Evolutionary conservation across 306 rosid genomes (phyloP).

Genomic region (Rosa rugosa): DNA sequence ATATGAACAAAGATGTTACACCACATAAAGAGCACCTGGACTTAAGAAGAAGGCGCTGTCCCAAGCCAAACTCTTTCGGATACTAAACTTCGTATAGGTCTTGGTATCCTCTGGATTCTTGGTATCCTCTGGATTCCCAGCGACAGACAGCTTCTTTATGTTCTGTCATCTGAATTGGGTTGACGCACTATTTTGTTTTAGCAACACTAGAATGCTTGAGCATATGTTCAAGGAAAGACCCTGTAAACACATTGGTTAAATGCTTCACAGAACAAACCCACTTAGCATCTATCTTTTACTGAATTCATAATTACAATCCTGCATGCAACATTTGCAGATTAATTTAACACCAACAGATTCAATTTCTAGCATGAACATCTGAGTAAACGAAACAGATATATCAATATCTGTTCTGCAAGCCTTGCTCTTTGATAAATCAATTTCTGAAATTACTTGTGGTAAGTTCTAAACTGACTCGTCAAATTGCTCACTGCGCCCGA

Average conservation of each 20-base stretch:
- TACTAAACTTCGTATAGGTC: conserved; percentile 36
- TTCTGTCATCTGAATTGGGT: conserved; percentile 32
- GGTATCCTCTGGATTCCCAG: conserved; percentile 19
- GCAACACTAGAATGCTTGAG: background rate
- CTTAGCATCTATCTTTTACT: background rate
- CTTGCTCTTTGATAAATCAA: background rate
- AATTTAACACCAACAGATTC: too few species aligned
- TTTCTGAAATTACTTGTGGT: too few species aligned
- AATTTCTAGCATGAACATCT: too few species aligned
- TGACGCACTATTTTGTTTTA: background rate
- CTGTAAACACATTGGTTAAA: too few species aligned
- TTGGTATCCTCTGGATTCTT: conserved; percentile 19
- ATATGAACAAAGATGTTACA: too few species aligned
- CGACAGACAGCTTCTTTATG: conserved; percentile 25
- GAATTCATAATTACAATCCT: background rate
- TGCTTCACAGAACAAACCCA: background rate
- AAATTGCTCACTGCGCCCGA: background rate
- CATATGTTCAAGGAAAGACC: background rate
- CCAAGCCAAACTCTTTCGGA: conserved; percentile 73
- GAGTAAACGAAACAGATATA: too few species aligned
- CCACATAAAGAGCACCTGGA: conserved; percentile 31
- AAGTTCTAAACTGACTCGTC: background rate
- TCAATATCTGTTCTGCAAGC: too few species aligned
- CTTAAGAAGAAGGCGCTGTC: conserved; percentile 66
- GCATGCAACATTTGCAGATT: too few species aligned